These are phyloP conservation scores for Flaveria brownii DNA, from an alignment of 129 eudicot genomes.

Conservation along the genomic window DNA sequence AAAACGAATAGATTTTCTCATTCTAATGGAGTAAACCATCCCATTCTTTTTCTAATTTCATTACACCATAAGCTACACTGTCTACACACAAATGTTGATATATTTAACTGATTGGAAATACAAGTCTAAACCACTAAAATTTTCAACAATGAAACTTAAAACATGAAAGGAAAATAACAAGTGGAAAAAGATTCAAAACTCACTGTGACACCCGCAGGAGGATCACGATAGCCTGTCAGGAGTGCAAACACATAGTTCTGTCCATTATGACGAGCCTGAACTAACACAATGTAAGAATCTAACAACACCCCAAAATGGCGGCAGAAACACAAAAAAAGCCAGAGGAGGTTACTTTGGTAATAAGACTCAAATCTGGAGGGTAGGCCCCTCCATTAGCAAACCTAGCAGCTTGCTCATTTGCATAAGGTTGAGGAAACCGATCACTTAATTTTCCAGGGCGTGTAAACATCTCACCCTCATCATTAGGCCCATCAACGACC, in stretches of 20 bases:
- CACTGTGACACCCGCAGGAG: constrained; percentile 89
- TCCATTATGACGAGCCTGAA: constrained; percentile 86
- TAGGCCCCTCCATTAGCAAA: constrained; percentile 95
- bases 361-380: constrained; percentile 88
- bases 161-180: no score
- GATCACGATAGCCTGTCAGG: constrained; percentile 84
- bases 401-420: constrained; percentile 86
- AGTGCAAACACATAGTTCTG: constrained; percentile 85
- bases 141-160: no score
- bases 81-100: no score
- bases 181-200: constrained; percentile 13
- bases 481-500: constrained; percentile 92
- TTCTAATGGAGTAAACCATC: no score
- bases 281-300: constrained; percentile 2
- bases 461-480: constrained; percentile 91
- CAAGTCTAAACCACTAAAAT: no score
- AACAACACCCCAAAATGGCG: not conserved
- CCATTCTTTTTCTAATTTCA: no score
- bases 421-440: constrained; percentile 82
- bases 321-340: not conserved
- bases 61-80: no score
- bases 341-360: constrained; percentile 60
- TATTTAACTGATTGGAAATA: no score
- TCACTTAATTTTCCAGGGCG: constrained; percentile 93
- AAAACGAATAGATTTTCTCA: no score